phyloP scores from a whole-genome alignment of 805 yeast species.

The Zygoascus tannicola region DNA sequence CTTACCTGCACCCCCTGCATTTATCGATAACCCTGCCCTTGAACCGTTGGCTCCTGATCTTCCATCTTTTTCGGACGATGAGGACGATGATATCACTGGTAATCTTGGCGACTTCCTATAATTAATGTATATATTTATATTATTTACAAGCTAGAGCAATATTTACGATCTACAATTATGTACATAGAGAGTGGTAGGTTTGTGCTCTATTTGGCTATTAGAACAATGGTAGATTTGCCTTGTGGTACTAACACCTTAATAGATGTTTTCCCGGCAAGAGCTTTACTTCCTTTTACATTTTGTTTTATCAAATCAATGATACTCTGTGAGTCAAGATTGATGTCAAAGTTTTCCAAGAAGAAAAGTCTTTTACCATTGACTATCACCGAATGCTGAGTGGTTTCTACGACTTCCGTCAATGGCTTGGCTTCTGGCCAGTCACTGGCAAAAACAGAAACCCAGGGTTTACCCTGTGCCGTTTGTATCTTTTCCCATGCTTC shows the following conservation, averaged over 20 bases:
- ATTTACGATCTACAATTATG: not conserved
- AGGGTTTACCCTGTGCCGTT: conserved; percentile 19
- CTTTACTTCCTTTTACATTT: not conserved
- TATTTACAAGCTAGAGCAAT: conserved; percentile 2
- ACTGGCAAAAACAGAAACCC: conserved; percentile 45
- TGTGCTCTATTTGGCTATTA: conserved; percentile 11
- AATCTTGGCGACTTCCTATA: not conserved
- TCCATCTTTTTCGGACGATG: not conserved
- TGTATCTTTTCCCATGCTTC: conserved; percentile 61
- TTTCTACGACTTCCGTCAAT: conserved; percentile 2
- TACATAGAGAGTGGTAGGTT: not conserved
- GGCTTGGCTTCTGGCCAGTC: conserved; percentile 57
- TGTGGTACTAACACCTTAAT: conserved; percentile 41
- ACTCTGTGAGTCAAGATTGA: not conserved
- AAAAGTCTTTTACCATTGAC: conserved; percentile 15
- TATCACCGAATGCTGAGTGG: conserved; percentile 6
- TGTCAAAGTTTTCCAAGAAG: conserved; percentile 2
- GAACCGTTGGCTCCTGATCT: not conserved
- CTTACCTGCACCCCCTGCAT: not conserved
- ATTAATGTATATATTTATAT: conserved; percentile 3
- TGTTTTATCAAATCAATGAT: not conserved
- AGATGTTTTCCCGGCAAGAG: conserved; percentile 33
- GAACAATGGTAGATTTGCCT: conserved; percentile 16
- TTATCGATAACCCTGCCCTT: not conserved
- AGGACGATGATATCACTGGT: not conserved